Evolutionary conservation across 176 grass and related monocot species (phyloP).

Genomic region (Puya raimondii): DNA sequence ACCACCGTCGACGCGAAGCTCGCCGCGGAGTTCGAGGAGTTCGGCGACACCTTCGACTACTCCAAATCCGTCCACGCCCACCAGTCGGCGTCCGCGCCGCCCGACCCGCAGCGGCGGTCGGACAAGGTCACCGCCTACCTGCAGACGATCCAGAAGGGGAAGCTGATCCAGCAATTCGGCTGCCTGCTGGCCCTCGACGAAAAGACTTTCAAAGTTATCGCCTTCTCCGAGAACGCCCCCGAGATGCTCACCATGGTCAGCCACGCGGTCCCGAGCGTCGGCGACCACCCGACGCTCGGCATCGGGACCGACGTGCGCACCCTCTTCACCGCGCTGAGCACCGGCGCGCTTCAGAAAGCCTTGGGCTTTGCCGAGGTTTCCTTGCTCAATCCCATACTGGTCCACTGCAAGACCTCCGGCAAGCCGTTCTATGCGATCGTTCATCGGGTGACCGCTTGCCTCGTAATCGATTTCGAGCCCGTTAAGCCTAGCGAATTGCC

Average conservation of each 20-base stretch:
- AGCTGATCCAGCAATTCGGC: constrained; percentile 71
- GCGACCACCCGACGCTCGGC: constrained; percentile 43
- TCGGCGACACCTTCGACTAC: constrained; percentile 73
- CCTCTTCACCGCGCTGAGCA: constrained; percentile 65
- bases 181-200: constrained; percentile 81
- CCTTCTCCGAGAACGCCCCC: constrained; percentile 64
- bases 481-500: constrained; percentile 77
- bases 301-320: constrained; percentile 57
- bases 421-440: constrained; percentile 89
- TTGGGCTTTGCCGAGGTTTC: constrained; percentile 71
- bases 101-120: constrained; percentile 24
- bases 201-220: constrained; percentile 61
- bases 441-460: constrained; percentile 67
- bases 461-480: constrained; percentile 81
- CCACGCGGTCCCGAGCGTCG: constrained; percentile 58
- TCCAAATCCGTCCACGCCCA: constrained; percentile 54
- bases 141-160: constrained; percentile 77
- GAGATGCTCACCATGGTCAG: constrained; percentile 81
- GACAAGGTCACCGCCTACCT: constrained; percentile 84
- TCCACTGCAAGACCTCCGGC: constrained; percentile 81
- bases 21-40: constrained; percentile 72
- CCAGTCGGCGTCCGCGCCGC: neutral
- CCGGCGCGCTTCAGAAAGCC: constrained; percentile 60
- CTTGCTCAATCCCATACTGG: constrained; percentile 73
- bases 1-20: constrained; percentile 81